These are phyloP conservation scores for Pseudotulostoma volvatum DNA, from an alignment of 495 filamentous ascomycete genomes.

Conservation along the genomic window DNA sequence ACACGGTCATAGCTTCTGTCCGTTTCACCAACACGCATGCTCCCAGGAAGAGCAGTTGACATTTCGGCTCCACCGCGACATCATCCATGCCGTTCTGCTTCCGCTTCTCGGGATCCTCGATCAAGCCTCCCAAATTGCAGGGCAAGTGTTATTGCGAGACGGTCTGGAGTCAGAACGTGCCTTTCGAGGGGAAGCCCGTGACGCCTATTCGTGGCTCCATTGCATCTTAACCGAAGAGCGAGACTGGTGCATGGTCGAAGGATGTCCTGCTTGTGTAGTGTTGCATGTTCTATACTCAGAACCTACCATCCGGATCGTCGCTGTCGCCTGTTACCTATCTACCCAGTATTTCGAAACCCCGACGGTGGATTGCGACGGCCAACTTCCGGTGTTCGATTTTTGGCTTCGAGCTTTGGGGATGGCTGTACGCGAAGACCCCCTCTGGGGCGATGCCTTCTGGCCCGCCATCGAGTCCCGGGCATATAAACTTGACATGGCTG, in stretches of 20 bases:
- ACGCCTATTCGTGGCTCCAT: conserved; percentile 44
- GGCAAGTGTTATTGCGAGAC: conserved; percentile 27
- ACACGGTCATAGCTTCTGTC: conserved; percentile 28
- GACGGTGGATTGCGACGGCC: conserved; percentile 6
- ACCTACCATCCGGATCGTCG: conserved; percentile 40
- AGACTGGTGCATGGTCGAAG: conserved; percentile 39
- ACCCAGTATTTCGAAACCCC: conserved; percentile 19
- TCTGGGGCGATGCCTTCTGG: conserved; percentile 42
- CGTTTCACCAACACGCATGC: conserved; percentile 26
- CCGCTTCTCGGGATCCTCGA: conserved; percentile 41
- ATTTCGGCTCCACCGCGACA: conserved; percentile 43
- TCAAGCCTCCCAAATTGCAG: conserved; percentile 34
- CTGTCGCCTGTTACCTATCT: conserved; percentile 37
- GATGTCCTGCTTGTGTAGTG: conserved; percentile 42
- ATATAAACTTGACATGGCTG: conserved; percentile 29
- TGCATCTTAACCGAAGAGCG: conserved; percentile 41
- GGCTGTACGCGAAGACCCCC: conserved; percentile 36
- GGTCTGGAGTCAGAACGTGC: conserved; percentile 41
- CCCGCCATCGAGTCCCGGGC: conserved; percentile 37
- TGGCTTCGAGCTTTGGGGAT: conserved; percentile 37
- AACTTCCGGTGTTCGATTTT: conserved; percentile 33
- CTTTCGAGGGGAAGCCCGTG: conserved; percentile 39
- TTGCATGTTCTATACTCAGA: conserved; percentile 38
- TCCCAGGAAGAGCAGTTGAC: conserved; percentile 23
- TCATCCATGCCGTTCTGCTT: conserved; percentile 41